These are phyloP conservation scores for Venturiaceae sp. DNA, from an alignment of 2,329 filamentous ascomycete genomes.

Conservation along the genomic window DNA sequence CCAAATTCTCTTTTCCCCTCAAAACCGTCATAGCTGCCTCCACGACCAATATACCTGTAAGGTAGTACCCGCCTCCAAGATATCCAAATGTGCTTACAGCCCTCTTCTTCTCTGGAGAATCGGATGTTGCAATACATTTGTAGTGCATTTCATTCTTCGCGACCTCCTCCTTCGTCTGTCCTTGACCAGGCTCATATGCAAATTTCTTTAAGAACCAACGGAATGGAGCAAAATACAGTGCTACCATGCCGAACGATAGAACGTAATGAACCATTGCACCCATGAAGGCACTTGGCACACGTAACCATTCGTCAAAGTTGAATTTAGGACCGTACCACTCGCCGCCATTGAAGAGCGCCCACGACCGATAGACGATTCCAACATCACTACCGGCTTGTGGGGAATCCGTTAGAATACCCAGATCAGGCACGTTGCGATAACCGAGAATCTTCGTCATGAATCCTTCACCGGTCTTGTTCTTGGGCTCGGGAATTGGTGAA, in stretches of 20 bases:
- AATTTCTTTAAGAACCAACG: slow-evolving; percentile 39
- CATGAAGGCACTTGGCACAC: slow-evolving; percentile 37
- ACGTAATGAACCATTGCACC: slow-evolving; percentile 40
- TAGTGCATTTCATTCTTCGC: slow-evolving; percentile 54
- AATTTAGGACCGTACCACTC: slow-evolving; percentile 50
- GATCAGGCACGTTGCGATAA: slow-evolving; percentile 41
- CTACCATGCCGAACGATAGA: slow-evolving; percentile 32
- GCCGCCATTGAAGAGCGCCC: slow-evolving; percentile 41
- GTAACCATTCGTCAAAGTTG: slow-evolving; percentile 46
- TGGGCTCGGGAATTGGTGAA: slow-evolving; percentile 21
- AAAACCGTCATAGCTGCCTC: slow-evolving; percentile 58
- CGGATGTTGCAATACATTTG: slow-evolving; percentile 52
- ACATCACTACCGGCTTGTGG: slow-evolving; percentile 43
- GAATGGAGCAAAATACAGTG: slow-evolving; percentile 42
- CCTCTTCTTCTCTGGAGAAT: slow-evolving; percentile 35
- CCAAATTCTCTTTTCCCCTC: slow-evolving; percentile 42
- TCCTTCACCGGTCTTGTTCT: slow-evolving; percentile 20
- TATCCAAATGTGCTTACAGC: slow-evolving; percentile 47
- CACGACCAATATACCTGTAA: slow-evolving; percentile 55
- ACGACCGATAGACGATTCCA: slow-evolving; percentile 50
- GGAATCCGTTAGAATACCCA: slow-evolving; percentile 49
- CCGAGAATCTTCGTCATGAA: slow-evolving; percentile 38
- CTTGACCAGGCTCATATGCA: slow-evolving; percentile 41
- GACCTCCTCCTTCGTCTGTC: slow-evolving; percentile 36
- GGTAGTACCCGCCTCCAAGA: slow-evolving; percentile 54